Conservation (phyloP, 2,329 filamentous ascomycete species). For the Xylariaceae sp. region DNA sequence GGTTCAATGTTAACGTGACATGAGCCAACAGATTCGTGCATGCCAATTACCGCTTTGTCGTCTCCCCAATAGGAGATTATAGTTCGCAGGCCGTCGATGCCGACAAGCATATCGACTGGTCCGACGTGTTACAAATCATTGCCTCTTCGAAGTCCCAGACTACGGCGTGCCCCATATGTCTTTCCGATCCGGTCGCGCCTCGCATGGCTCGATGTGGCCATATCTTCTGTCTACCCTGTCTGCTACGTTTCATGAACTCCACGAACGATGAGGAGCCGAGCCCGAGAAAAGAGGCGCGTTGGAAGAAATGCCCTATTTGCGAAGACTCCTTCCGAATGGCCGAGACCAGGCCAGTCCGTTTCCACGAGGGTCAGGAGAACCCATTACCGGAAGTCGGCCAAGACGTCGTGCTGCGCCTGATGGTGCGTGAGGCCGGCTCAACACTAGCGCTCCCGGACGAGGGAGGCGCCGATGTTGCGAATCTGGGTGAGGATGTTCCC, state of each 20-base stretch:
- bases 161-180: constrained; percentile 87
- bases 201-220: constrained; percentile 97
- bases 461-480: constrained; percentile 62
- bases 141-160: constrained; percentile 85
- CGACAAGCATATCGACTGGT: constrained; percentile 87
- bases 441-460: constrained; percentile 86
- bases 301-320: constrained; percentile 96
- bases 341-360: constrained; percentile 82
- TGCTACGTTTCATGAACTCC: constrained; percentile 94
- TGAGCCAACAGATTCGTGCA: constrained; percentile 64
- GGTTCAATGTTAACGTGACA: constrained; percentile 2
- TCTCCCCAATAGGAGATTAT: constrained; percentile 77
- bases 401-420: constrained; percentile 82
- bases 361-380: constrained; percentile 84
- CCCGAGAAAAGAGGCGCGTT: constrained; percentile 65
- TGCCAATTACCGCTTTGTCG: constrained; percentile 95
- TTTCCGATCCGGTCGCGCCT: constrained; percentile 86
- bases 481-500: constrained; percentile 70
- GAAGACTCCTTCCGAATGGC: constrained; percentile 90
- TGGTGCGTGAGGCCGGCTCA: constrained; percentile 73
- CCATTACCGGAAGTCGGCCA: constrained; percentile 74
- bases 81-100: constrained; percentile 75
- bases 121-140: constrained; percentile 82
- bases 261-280: constrained; percentile 63
- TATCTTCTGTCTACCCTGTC: constrained; percentile 89